Evolutionary conservation across 345 rosid species (phyloP).

Genomic region (Populus tremula): DNA sequence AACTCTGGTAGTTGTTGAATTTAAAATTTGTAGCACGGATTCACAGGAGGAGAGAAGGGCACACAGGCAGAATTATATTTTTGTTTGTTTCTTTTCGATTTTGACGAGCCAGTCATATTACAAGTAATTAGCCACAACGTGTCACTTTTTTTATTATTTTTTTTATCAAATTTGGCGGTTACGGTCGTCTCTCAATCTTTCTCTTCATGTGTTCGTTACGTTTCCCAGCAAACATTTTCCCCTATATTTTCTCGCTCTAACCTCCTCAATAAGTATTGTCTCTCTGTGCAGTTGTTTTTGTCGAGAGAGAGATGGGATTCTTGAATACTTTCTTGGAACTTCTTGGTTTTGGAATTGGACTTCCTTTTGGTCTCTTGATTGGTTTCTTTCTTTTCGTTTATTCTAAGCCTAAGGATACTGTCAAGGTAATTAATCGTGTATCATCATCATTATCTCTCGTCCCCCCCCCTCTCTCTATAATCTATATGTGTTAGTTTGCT

Average conservation of each 20-base stretch:
- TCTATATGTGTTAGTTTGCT: background rate
- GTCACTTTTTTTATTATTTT: background rate
- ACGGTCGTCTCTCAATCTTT: no score
- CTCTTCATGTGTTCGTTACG: background rate
- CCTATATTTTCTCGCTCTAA: background rate
- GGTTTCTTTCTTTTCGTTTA: conserved; percentile 69
- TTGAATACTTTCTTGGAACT: conserved; percentile 50
- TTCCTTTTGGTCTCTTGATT: conserved; percentile 61
- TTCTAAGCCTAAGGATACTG: conserved; percentile 44
- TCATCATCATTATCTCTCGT: background rate
- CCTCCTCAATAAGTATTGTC: background rate
- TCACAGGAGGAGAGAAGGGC: background rate
- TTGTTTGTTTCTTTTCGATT: background rate
- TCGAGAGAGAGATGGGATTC: conserved; percentile 30
- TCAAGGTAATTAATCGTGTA: conserved; percentile 42
- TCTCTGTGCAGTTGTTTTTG: background rate
- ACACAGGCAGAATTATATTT: background rate
- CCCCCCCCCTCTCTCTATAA: no score
- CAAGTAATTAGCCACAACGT: background rate
- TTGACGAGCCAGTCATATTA: background rate
- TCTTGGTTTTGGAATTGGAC: conserved; percentile 67
- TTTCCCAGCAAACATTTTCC: background rate
- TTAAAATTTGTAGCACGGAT: background rate
- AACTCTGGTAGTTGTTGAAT: background rate
- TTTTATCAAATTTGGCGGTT: background rate